Evolutionary conservation across 768 basidiomycete species (phyloP).

Genomic region (Phanerochaete sordida): DNA sequence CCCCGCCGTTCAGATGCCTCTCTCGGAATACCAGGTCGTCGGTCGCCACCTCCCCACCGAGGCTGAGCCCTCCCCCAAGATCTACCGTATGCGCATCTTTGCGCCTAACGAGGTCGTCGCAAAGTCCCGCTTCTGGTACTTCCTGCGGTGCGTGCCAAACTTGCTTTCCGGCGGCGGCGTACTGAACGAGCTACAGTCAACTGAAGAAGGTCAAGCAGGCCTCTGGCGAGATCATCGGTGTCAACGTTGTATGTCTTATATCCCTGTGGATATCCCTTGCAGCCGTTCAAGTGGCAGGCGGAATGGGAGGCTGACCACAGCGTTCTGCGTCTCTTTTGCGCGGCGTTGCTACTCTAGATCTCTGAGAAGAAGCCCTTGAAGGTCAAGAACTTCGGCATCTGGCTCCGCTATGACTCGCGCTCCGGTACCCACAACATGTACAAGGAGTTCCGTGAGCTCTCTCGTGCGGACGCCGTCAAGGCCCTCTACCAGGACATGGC

Average conservation of each 20-base stretch:
- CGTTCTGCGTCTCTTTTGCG: constrained; percentile 26
- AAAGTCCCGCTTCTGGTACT: constrained; percentile 99
- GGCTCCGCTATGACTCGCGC: constrained; percentile 99
- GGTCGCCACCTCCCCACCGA: constrained; percentile 97
- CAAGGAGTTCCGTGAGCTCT: constrained; percentile 98
- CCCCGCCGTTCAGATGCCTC: constrained; percentile 52
- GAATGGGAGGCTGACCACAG: constrained; percentile 47
- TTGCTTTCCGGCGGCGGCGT: background rate
- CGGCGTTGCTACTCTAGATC: constrained; percentile 56
- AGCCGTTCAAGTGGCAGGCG: constrained; percentile 87
- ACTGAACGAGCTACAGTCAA: constrained; percentile 50
- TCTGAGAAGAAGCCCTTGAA: constrained; percentile 96
- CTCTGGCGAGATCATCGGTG: constrained; percentile 97
- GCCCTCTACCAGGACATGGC: constrained; percentile 99
- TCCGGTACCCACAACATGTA: constrained; percentile 99
- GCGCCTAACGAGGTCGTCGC: constrained; percentile 98
- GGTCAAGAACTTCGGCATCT: constrained; percentile 99
- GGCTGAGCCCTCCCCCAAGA: constrained; percentile 91
- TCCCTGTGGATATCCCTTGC: constrained; percentile 36
- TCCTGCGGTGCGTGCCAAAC: constrained; percentile 65
- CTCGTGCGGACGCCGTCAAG: constrained; percentile 93
- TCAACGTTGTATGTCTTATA: constrained; percentile 85
- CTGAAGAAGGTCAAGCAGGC: constrained; percentile 99
- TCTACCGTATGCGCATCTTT: constrained; percentile 99
- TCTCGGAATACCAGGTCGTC: constrained; percentile 94